Percentiles rank a stretch among this genome's conserved stretches.
phyloP scores from a whole-genome alignment of 129 eudicot genomes.

The Lactuca sativa region DNA sequence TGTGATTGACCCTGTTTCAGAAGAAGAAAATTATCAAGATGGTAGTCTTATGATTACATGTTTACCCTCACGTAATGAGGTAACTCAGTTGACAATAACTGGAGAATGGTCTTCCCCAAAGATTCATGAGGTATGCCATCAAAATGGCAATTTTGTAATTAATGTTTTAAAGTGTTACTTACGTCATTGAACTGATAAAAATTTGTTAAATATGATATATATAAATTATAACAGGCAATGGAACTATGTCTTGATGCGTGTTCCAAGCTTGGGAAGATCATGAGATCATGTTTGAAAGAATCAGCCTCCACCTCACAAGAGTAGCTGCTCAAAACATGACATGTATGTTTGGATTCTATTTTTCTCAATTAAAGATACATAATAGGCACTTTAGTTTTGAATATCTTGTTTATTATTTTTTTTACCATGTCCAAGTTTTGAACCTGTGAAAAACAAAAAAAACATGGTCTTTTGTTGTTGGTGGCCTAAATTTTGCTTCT shows the following conservation, averaged over 20 bases:
- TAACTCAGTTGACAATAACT: constrained; percentile 76
- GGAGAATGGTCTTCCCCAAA: constrained; percentile 94
- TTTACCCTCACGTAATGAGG: constrained; percentile 88
- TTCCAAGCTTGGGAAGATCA: constrained; percentile 76
- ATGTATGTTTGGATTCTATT: constrained; percentile 17
- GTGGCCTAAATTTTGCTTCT: constrained; percentile 26
- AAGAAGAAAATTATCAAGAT: constrained; percentile 88
- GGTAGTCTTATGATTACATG: constrained; percentile 77
- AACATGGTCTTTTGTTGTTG: constrained; percentile 5
- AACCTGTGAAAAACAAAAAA: constrained; percentile 17
- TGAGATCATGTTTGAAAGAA: constrained; percentile 85
- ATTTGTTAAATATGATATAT: not conserved
- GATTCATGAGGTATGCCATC: constrained; percentile 68
- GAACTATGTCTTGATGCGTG: constrained; percentile 85
- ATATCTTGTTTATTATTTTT: constrained; percentile 18
- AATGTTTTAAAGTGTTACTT: not conserved
- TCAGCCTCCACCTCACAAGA: constrained; percentile 47
- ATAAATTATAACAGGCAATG: constrained; percentile 60
- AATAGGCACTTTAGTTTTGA: constrained; percentile 27
- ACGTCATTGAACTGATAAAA: not conserved
- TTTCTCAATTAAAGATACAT: constrained; percentile 20
- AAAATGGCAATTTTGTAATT: not conserved
- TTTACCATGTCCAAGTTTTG: constrained; percentile 19
- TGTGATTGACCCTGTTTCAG: constrained; percentile 84
- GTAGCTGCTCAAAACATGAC: constrained; percentile 17